Conservation (phyloP, 2,329 filamentous ascomycete species). For the Sordariomycetes sp. region DNA sequence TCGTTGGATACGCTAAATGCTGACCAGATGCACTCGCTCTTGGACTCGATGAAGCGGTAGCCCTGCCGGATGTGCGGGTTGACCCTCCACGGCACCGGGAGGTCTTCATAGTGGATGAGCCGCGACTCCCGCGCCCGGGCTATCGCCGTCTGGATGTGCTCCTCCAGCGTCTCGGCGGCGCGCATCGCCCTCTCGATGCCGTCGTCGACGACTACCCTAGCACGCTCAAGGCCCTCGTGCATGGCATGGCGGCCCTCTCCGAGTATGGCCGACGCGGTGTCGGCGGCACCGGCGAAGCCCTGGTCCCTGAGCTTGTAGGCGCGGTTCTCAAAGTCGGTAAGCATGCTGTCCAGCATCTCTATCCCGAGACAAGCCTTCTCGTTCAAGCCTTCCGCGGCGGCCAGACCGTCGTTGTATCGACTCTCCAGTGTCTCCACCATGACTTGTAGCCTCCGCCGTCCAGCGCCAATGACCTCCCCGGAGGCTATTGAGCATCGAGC, state of each 20-base stretch:
- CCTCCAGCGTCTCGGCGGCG: slow-evolving; percentile 70
- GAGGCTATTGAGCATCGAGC: slow-evolving; percentile 82
- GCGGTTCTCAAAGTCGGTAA: slow-evolving; percentile 72
- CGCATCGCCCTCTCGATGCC: slow-evolving; percentile 71
- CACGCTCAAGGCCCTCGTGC: slow-evolving; percentile 64
- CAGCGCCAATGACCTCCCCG: slow-evolving; percentile 78
- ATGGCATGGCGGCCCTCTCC: slow-evolving; percentile 69
- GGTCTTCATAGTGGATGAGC: slow-evolving; percentile 76
- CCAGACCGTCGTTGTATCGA: slow-evolving; percentile 75
- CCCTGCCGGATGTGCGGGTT: slow-evolving; percentile 88
- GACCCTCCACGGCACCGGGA: slow-evolving; percentile 84
- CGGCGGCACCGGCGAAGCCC: slow-evolving; percentile 53
- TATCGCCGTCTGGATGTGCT: slow-evolving; percentile 72
- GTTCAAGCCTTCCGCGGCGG: slow-evolving; percentile 73
- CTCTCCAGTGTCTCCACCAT: slow-evolving; percentile 87
- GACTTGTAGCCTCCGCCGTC: slow-evolving; percentile 69
- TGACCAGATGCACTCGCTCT: slow-evolving; percentile 76
- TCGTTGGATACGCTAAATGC: slow-evolving; percentile 84
- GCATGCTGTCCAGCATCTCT: slow-evolving; percentile 70
- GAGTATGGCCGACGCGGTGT: slow-evolving; percentile 58
- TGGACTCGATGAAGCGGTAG: slow-evolving; percentile 88
- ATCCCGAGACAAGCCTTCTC: slow-evolving; percentile 86
- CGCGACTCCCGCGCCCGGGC: slow-evolving; percentile 63
- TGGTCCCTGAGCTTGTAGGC: slow-evolving; percentile 70
- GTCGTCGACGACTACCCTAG: slow-evolving; percentile 65